These are phyloP conservation scores for Decorospora gaudefroyi DNA, from an alignment of 2,329 filamentous ascomycete species.

Conservation along the genomic window DNA sequence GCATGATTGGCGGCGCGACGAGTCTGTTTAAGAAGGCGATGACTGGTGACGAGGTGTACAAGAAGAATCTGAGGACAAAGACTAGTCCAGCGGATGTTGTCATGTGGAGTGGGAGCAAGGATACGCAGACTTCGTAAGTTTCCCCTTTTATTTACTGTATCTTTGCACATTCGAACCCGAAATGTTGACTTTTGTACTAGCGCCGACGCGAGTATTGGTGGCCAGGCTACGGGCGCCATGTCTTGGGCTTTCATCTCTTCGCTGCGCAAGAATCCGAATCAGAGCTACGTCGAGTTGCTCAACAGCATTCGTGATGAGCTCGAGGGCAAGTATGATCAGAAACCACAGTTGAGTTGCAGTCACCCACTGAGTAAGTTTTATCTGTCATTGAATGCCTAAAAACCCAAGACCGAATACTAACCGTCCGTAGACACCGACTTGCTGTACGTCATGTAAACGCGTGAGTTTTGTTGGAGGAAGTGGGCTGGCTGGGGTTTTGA, in stretches of 20 bases:
- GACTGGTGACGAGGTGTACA: conserved; percentile 74
- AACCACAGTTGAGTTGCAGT: conserved; percentile 93
- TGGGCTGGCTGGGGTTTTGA: not conserved
- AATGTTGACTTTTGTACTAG: conserved; percentile 53
- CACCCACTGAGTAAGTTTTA: conserved; percentile 79
- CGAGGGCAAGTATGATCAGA: conserved; percentile 84
- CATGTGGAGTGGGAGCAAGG: conserved; percentile 97
- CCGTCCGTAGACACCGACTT: conserved; percentile 21
- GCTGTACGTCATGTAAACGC: conserved; percentile 23
- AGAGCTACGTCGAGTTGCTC: conserved; percentile 93
- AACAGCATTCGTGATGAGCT: conserved; percentile 95
- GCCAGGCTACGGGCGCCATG: conserved; percentile 95
- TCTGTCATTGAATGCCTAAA: too few species aligned
- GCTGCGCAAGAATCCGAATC: conserved; percentile 88
- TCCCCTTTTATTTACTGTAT: not conserved
- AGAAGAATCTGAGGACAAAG: conserved; percentile 83
- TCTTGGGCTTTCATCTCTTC: conserved; percentile 94
- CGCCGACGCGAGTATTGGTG: conserved; percentile 84
- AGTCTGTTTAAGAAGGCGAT: conserved; percentile 87
- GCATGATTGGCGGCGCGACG: conserved; percentile 79
- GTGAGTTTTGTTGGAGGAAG: not conserved
- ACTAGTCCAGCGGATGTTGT: conserved; percentile 94
- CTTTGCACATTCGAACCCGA: not conserved
- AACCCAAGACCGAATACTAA: conserved; percentile 24
- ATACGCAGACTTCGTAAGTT: conserved; percentile 87